Evolutionary conservation across 495 filamentous ascomycete species (phyloP).

Genomic region (Annulohypoxylon maeteangense): DNA sequence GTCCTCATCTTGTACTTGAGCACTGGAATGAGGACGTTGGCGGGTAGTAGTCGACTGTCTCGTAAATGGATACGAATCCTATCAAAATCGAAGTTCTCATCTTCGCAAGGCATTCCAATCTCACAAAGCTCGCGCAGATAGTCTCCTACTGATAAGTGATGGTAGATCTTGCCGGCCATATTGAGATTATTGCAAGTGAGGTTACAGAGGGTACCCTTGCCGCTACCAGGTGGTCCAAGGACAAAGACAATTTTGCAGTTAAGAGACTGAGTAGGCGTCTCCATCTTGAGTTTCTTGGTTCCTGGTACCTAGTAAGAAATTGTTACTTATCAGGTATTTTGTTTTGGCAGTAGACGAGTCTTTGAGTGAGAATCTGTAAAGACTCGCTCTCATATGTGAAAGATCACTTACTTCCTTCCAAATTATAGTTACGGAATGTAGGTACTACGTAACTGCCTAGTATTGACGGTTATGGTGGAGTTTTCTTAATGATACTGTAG

Average conservation of each 20-base stretch:
- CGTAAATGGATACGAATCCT: constrained; percentile 37
- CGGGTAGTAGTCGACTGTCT: constrained; percentile 43
- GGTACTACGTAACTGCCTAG: too few relatives aligned
- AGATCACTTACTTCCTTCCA: too few relatives aligned
- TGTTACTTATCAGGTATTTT: too few relatives aligned
- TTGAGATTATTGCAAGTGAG: constrained; percentile 3
- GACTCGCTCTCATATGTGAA: too few relatives aligned
- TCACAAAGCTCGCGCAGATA: constrained; percentile 44
- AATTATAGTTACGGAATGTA: too few relatives aligned
- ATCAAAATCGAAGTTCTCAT: not conserved
- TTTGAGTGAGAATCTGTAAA: too few relatives aligned
- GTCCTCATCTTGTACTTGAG: constrained; percentile 41
- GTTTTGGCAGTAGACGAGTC: too few relatives aligned
- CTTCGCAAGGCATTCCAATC: not conserved
- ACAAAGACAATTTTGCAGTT: constrained; percentile 28
- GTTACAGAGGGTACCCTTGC: constrained; percentile 55
- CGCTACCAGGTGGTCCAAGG: constrained; percentile 51
- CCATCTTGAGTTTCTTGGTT: not conserved
- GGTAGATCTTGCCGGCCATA: constrained; percentile 36
- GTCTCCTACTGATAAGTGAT: constrained; percentile 57
- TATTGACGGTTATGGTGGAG: too few relatives aligned
- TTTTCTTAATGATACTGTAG: too few relatives aligned
- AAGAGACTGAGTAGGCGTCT: not conserved
- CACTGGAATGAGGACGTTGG: constrained; percentile 34
- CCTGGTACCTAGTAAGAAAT: too few relatives aligned